Percentiles rank a stretch among this genome's conserved stretches.
phyloP scores from a whole-genome alignment of 805 yeast genomes.

The Wickerhamomyces alni region DNA sequence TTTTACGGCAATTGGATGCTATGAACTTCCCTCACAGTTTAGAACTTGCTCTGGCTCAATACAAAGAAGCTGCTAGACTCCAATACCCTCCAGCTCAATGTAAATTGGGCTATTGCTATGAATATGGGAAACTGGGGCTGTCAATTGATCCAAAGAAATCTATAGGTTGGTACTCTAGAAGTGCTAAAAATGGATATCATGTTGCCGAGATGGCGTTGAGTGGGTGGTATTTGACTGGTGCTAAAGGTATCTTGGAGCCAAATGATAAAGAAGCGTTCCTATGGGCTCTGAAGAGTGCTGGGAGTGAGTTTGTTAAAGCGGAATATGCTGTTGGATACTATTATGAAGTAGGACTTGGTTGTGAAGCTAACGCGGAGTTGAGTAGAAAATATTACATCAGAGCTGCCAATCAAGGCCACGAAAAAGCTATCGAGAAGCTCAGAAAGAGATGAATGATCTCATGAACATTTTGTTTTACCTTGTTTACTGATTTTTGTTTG shows the following conservation, averaged over 20 bases:
- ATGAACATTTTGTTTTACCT: background rate
- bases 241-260: conserved; percentile 41
- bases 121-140: conserved; percentile 56
- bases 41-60: conserved; percentile 43
- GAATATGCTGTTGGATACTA: conserved; percentile 67
- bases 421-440: conserved; percentile 39
- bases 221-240: conserved; percentile 77
- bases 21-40: conserved; percentile 29
- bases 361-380: conserved; percentile 32
- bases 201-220: conserved; percentile 67
- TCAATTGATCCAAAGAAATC: conserved; percentile 49
- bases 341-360: conserved; percentile 61
- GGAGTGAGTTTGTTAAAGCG: conserved; percentile 53
- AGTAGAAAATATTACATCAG: conserved; percentile 47
- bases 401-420: conserved; percentile 60
- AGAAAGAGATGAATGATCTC: background rate
- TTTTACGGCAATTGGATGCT: conserved; percentile 27
- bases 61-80: conserved; percentile 51
- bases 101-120: conserved; percentile 66
- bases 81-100: conserved; percentile 65
- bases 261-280: conserved; percentile 61
- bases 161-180: conserved; percentile 68
- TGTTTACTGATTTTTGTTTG: background rate
- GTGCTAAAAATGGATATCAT: conserved; percentile 55
- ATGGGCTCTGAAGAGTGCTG: conserved; percentile 62